Evolutionary conservation across 2,329 filamentous ascomycete species (phyloP).

Genomic region (Verticillium isaacii): DNA sequence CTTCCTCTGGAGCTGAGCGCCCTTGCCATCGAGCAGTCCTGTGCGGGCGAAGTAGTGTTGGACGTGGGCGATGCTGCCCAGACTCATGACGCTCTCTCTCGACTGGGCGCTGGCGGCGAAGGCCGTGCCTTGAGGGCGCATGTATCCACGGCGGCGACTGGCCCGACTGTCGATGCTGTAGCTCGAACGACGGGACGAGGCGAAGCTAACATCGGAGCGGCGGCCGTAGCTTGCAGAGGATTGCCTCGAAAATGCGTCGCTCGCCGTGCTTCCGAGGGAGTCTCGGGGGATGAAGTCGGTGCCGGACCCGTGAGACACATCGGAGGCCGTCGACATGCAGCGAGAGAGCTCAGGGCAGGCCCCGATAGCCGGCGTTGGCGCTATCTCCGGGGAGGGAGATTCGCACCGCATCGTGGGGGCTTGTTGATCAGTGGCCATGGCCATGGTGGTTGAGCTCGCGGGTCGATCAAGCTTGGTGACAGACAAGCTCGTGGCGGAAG

Average conservation of each 20-base stretch:
- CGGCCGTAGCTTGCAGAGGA: constrained; percentile 56
- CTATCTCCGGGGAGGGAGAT: constrained; percentile 61
- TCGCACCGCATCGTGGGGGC: constrained; percentile 39
- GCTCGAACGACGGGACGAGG: constrained; percentile 41
- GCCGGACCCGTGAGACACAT: constrained; percentile 51
- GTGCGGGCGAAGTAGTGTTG: constrained; percentile 98
- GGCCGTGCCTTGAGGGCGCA: constrained; percentile 79
- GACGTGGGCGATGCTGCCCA: constrained; percentile 94
- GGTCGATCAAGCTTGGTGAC: neutral
- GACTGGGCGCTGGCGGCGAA: constrained; percentile 89
- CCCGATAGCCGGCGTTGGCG: constrained; percentile 59
- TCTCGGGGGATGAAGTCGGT: constrained; percentile 45
- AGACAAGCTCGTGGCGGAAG: neutral
- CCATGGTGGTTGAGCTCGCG: constrained; percentile 18
- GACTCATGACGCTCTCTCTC: constrained; percentile 89
- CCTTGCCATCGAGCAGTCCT: constrained; percentile 88
- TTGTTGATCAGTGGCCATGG: constrained; percentile 25
- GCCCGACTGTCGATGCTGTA: constrained; percentile 33
- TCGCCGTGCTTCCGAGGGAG: constrained; percentile 52
- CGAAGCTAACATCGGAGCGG: constrained; percentile 35
- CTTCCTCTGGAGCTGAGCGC: constrained; percentile 75
- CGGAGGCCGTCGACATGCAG: constrained; percentile 58
- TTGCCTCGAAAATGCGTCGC: constrained; percentile 55
- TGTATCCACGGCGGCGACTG: constrained; percentile 69
- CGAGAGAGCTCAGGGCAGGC: constrained; percentile 56